phyloP scores from a whole-genome alignment of 805 yeast species.

The Lachancea thermotolerans region DNA sequence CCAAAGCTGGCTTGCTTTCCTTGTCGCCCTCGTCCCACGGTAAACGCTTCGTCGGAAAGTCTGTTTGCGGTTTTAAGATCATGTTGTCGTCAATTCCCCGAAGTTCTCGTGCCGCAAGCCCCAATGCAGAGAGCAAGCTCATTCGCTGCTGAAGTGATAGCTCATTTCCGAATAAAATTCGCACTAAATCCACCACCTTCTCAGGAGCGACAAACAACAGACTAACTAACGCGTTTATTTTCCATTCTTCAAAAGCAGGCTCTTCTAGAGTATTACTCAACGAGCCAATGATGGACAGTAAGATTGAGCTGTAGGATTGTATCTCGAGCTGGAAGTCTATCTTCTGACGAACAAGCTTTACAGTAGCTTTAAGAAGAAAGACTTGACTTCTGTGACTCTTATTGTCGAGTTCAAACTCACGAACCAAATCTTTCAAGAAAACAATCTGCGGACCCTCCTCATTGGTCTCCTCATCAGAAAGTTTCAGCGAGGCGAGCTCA shows the following conservation, averaged over 20 bases:
- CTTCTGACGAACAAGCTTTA: conserved; percentile 58
- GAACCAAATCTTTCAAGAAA: conserved; percentile 65
- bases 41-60: conserved; percentile 24
- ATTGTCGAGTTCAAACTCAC: conserved; percentile 43
- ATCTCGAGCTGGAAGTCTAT: conserved; percentile 55
- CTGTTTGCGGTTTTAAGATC: conserved; percentile 34
- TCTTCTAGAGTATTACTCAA: conserved; percentile 53
- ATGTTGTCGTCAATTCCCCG: conserved; percentile 53
- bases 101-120: conserved; percentile 67
- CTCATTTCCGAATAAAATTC: conserved; percentile 60
- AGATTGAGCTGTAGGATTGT: conserved; percentile 45
- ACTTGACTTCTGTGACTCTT: conserved; percentile 36
- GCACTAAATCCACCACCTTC: conserved; percentile 34
- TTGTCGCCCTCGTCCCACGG: conserved; percentile 5
- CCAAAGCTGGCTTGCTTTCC: background rate
- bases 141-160: conserved; percentile 75
- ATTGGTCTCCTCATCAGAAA: conserved; percentile 22
- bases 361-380: conserved; percentile 37
- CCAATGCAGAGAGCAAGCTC: conserved; percentile 57
- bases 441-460: conserved; percentile 46
- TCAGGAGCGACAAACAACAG: conserved; percentile 50
- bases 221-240: conserved; percentile 59
- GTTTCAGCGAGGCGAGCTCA: background rate
- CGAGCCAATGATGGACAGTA: conserved; percentile 46
- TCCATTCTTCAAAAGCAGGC: conserved; percentile 53